Evolutionary conservation across 1,139 yeast species (phyloP).

Genomic region (Geotrichum siamense): DNA sequence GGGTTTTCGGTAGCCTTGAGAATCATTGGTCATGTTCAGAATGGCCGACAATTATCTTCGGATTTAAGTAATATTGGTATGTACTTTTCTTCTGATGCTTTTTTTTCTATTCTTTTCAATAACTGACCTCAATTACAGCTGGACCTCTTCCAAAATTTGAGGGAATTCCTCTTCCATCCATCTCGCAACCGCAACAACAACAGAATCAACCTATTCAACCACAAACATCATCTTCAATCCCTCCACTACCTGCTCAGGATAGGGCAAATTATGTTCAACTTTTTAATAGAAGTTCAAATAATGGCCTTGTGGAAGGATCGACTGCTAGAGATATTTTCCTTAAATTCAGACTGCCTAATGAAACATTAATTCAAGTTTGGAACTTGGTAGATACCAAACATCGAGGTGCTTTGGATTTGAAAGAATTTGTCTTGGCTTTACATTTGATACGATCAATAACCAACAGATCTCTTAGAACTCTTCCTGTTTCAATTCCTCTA

Average conservation of each 20-base stretch:
- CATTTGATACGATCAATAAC: constrained; percentile 80
- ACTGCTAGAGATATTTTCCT: constrained; percentile 78
- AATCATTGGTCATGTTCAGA: constrained; percentile 79
- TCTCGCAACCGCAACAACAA: constrained; percentile 1
- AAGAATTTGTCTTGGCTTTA: constrained; percentile 88
- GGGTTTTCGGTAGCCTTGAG: constrained; percentile 86
- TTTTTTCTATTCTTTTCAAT: too few relatives aligned
- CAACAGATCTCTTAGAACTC: constrained; percentile 53
- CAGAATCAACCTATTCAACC: constrained; percentile 6
- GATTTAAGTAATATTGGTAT: constrained; percentile 42
- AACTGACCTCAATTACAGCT: too few relatives aligned
- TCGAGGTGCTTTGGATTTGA: constrained; percentile 60
- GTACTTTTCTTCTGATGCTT: too few relatives aligned
- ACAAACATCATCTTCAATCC: constrained; percentile 2
- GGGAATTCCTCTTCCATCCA: constrained; percentile 20
- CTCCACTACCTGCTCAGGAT: constrained; percentile 4
- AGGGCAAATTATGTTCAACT: constrained; percentile 58
- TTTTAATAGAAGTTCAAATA: constrained; percentile 60
- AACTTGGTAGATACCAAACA: constrained; percentile 69
- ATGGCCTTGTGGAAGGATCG: constrained; percentile 57
- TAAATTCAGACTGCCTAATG: constrained; percentile 77
- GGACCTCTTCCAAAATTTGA: constrained; percentile 44
- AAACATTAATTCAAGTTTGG: constrained; percentile 82
- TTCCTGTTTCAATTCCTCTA: constrained; percentile 63
- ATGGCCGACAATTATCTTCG: constrained; percentile 52